Base-by-base conservation (phyloP, 192 early-diverging fungal species). In the Spinellus fusiger region DNA sequence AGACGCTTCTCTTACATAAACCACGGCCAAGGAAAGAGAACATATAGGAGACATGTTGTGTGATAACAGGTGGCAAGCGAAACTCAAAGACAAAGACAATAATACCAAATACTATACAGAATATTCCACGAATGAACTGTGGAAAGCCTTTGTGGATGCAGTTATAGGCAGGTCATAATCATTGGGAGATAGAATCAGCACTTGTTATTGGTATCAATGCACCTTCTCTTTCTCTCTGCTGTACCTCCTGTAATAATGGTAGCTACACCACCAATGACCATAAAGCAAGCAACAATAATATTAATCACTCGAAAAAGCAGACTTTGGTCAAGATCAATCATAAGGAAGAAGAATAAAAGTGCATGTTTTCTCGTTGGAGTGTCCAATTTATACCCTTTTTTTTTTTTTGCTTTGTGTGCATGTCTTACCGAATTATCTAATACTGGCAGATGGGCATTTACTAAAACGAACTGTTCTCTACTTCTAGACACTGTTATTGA, bases 21-120 rank as follows among this genome's bases (percentile, higher is more conserved):
- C 65, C 71, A 31, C 71, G 65, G n/a, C 71, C 71, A 1, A 73
- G 28, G 50, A 73, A 73, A 9, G 65, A 68, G 50, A 73, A 73
- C 71, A 73, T 73, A 16, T 64, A 73, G 6, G 71, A 73, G 32
- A 61, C 71, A 51, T 62, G 44, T 16, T 73, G 65, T 16, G 61
- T 49, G 22, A 67, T 48, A 0, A 49, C 10, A 15, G 38, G 16
- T 25, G 65, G 71, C 25, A 73, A 35, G 18, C 65, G 38, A 33
- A 73, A 73, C 33, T 73, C 71, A 50, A 73, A 73, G 5, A 63
- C 5, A 10, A 51, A 12, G 8, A 49, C 49, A 53, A 73, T 68
- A 4, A 68, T 20, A 28, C 71, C 71, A 54, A 73, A 73, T 1
- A 73, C 33, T 5, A 67, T 66, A 46, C 35, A 55, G 20, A 47